These are phyloP conservation scores for Eucalyptus cloeziana DNA, from an alignment of 345 rosid genomes.

Conservation along the genomic window DNA sequence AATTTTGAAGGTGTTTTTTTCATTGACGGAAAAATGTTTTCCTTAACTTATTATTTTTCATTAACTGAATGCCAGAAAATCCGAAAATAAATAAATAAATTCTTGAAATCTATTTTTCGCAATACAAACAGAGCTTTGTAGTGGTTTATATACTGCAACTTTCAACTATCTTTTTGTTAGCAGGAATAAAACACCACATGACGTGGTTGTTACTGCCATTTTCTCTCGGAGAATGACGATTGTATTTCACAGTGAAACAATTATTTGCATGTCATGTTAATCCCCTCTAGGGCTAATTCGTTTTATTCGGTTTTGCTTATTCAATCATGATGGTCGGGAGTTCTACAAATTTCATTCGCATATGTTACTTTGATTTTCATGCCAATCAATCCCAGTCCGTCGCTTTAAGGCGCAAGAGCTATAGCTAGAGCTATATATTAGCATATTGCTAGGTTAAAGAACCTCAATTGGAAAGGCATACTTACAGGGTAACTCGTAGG, in stretches of 20 bases:
- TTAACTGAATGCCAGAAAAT: no score
- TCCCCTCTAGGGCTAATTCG: neutral
- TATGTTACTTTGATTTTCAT: neutral
- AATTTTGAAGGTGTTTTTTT: no score
- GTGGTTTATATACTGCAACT: neutral
- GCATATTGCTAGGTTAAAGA: neutral
- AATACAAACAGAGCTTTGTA: neutral
- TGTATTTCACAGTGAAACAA: neutral
- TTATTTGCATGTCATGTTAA: neutral
- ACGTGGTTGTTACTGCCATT: neutral
- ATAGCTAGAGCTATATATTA: neutral
- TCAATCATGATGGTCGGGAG: neutral
- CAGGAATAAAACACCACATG: neutral
- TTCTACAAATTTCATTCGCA: neutral
- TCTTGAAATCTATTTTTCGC: no score
- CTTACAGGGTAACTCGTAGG: neutral
- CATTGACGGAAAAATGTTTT: no score
- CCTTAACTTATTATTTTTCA: no score
- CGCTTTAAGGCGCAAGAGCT: neutral
- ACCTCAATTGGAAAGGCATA: neutral
- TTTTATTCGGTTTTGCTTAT: neutral
- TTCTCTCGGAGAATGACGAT: neutral
- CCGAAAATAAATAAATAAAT: rapidly evolving
- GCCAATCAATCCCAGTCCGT: neutral
- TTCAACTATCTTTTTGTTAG: rapidly evolving